Evolutionary conservation across 495 filamentous ascomycete species (phyloP).

Genomic region (Clohesyomyces aquaticus): DNA sequence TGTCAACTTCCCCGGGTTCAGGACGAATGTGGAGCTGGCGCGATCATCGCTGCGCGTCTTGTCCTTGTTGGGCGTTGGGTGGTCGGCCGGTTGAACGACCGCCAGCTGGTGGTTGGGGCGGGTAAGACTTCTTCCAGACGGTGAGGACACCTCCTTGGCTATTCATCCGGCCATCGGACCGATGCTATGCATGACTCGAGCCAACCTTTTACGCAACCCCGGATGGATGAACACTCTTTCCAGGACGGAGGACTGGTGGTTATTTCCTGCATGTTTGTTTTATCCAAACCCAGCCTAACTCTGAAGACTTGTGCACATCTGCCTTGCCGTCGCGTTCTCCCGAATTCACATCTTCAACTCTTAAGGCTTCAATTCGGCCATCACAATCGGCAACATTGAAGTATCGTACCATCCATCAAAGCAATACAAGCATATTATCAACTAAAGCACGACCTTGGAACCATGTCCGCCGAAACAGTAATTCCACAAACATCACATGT

Average conservation of each 20-base stretch:
- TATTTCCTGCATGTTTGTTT: too few relatives aligned
- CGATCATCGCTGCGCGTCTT: too few relatives aligned
- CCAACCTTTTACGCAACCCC: neutral
- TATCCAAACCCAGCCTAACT: neutral
- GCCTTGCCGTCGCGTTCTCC: too few relatives aligned
- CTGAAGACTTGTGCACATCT: too few relatives aligned
- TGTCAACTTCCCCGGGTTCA: constrained; percentile 14
- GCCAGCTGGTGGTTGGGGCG: neutral
- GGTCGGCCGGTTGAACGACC: neutral
- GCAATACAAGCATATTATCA: neutral
- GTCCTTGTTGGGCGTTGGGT: neutral
- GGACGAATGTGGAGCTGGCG: neutral
- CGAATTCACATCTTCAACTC: too few relatives aligned
- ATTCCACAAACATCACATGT: constrained; percentile 43
- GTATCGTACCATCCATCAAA: neutral
- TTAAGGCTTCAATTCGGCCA: neutral
- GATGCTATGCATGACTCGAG: constrained; percentile 7
- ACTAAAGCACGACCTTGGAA: too few relatives aligned
- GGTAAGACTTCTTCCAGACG: constrained; percentile 9
- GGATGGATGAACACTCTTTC: neutral
- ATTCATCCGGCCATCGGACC: constrained; percentile 3
- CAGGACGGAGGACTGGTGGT: too few relatives aligned
- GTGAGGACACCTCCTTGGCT: neutral
- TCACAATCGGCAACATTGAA: neutral
- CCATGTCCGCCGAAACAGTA: constrained; percentile 17